Evolutionary conservation across 805 yeast genomes (phyloP).

Genomic region (Hanseniaspora guilliermondii): DNA sequence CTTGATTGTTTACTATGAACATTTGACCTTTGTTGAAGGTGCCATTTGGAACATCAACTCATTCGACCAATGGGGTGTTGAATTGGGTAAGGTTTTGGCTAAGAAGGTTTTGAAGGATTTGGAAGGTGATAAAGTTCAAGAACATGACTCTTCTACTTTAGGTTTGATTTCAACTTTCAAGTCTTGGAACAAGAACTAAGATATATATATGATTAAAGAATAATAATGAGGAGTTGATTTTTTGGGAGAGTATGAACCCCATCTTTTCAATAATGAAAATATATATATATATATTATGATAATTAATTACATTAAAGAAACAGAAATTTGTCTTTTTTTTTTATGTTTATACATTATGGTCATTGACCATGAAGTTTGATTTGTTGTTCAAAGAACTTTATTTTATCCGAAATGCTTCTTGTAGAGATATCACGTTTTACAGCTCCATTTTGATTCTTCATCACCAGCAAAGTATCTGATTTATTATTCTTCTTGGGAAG

Average conservation of each 20-base stretch:
- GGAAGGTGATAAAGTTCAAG: conserved; percentile 44
- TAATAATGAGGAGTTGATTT: too few species aligned
- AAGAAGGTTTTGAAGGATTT: conserved; percentile 88
- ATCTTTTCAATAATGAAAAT: too few species aligned
- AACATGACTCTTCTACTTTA: conserved; percentile 86
- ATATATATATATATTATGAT: too few species aligned
- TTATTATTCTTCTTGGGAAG: neutral
- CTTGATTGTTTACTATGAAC: conserved; percentile 95
- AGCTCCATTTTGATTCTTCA: neutral
- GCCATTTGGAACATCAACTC: conserved; percentile 99
- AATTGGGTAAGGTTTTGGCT: conserved; percentile 94
- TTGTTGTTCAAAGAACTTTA: conserved; percentile 12
- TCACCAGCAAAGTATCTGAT: neutral
- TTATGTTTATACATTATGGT: neutral
- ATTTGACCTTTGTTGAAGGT: conserved; percentile 93
- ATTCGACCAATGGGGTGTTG: conserved; percentile 99
- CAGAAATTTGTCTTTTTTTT: too few species aligned
- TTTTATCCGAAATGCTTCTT: conserved; percentile 10
- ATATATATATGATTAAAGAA: neutral
- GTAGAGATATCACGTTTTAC: neutral
- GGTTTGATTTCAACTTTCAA: conserved; percentile 92
- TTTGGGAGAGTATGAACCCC: too few species aligned
- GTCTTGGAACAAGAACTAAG: conserved; percentile 41
- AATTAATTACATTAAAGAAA: too few species aligned
- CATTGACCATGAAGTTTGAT: neutral